Evolutionary conservation across 768 basidiomycete genomes (phyloP).

Genomic region (Boletus sp.): DNA sequence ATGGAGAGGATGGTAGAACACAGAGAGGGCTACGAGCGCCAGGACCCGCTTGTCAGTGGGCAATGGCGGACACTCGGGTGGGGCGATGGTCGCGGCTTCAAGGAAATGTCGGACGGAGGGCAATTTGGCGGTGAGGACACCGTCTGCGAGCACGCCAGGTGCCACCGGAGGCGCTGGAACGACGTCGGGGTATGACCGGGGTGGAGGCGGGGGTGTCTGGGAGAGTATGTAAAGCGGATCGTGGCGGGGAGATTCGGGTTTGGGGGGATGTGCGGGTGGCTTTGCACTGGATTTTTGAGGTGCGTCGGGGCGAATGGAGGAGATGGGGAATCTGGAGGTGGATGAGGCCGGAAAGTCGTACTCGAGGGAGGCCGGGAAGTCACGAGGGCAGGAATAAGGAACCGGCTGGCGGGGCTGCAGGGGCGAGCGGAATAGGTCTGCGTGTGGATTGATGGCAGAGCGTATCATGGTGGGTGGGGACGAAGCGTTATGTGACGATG

Average conservation of each 20-base stretch:
- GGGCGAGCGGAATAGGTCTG: slow-evolving; percentile 13
- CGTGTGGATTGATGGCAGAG: neutral
- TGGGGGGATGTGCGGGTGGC: slow-evolving; percentile 23
- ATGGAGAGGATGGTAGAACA: slow-evolving; percentile 53
- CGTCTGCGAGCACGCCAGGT: slow-evolving; percentile 38
- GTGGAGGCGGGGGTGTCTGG: slow-evolving; percentile 16
- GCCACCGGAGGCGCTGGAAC: slow-evolving; percentile 27
- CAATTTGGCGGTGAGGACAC: slow-evolving; percentile 45
- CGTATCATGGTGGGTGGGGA: slow-evolving; percentile 11
- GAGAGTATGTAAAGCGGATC: slow-evolving; percentile 33
- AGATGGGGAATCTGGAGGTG: slow-evolving; percentile 35
- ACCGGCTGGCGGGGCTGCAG: slow-evolving; percentile 16
- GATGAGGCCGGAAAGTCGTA: slow-evolving; percentile 23
- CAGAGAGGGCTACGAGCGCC: slow-evolving; percentile 58
- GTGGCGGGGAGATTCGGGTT: slow-evolving; percentile 30
- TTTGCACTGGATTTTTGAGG: slow-evolving; percentile 19
- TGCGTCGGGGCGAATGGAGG: slow-evolving; percentile 37
- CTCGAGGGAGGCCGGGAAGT: slow-evolving; percentile 16
- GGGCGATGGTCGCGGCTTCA: slow-evolving; percentile 36
- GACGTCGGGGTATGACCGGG: slow-evolving; percentile 21
- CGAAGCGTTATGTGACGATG: neutral
- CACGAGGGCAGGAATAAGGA: slow-evolving; percentile 12
- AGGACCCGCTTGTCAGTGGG: slow-evolving; percentile 45
- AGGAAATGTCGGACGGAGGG: slow-evolving; percentile 52
- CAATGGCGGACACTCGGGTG: slow-evolving; percentile 39